Base-by-base conservation (phyloP, 768 basidiomycete species). In the Pulveroboletus sp. region DNA sequence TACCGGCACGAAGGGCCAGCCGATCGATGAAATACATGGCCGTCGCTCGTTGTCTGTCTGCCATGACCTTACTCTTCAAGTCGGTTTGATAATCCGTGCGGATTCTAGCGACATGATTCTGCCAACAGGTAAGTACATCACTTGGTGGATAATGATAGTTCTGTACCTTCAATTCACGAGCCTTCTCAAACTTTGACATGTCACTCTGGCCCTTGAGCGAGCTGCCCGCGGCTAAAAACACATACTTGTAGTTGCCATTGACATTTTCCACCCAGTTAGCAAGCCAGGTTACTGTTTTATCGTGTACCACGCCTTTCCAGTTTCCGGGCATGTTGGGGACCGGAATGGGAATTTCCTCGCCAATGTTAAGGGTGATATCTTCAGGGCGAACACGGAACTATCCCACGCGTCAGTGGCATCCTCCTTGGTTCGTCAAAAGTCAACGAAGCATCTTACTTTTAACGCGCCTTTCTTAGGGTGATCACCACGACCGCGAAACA, bases 191-290 rank as follows among this genome's bases (percentile, higher is more conserved):
- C 72, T 99, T 99, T 47, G 78, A 72, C 85, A 94, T 89, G 72
- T 99, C 97, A 65, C 92, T 94, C 70, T 98, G 94, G 36, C 97
- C 97, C 71, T 99, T 99, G 62, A 97, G 78, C 8, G 94, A 94
- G 60, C 92, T 95, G 35, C 92, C 93, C n/a, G 97, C 90, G 7
- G 97, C 92, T 54, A 98, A 71, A 78, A 98, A 98, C 46, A 99
- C 97, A 63, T 99, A 99, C 72, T 98, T 97, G 69, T 90, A 84
- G 63, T 87, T 90, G 51, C 84, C 82, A 62, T 98, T 98, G 70
- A 98, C 84, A 63, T 99, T 99, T 69, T 98, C 97, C 39, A 93
- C 94, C 97, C 97, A 99, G 47, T 89, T 94, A 5, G 97, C 97
- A 40, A 99, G 78, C 97, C 97, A 99, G 12, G 97, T 98, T 23